Percentiles rank a stretch among this genome's conserved stretches.
Conservation (phyloP, 805 yeast genomes). For the Sugiyamaella floridensis region DNA sequence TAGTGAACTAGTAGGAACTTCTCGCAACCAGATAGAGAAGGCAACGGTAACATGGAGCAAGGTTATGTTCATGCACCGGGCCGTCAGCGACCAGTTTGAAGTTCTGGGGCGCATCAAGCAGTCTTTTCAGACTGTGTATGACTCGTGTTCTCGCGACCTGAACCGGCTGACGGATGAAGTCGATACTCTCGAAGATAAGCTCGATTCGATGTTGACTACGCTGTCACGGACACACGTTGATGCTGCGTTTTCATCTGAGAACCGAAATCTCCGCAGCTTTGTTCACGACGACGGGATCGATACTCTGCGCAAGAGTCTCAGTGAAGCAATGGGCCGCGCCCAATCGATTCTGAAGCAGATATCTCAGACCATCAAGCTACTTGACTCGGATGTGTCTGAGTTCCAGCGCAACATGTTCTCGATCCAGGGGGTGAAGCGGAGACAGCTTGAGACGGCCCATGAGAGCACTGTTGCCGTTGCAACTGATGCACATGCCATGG, state of each 20-base stretch:
- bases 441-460: slow-evolving; percentile 23
- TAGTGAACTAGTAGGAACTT: slow-evolving; percentile 34
- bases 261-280: slow-evolving; percentile 38
- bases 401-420: slow-evolving; percentile 11
- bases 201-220: slow-evolving; percentile 30
- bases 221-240: slow-evolving; percentile 37
- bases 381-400: slow-evolving; percentile 11
- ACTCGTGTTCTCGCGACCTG: slow-evolving; percentile 13
- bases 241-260: slow-evolving; percentile 22
- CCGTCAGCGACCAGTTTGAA: slow-evolving; percentile 43
- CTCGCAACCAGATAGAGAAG: slow-evolving; percentile 33
- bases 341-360: slow-evolving; percentile 9
- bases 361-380: slow-evolving; percentile 26
- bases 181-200: slow-evolving; percentile 26
- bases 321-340: slow-evolving; percentile 32
- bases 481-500: slow-evolving; percentile 58
- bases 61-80: slow-evolving; percentile 39
- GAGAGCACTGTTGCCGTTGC: slow-evolving; percentile 23
- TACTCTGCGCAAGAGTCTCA: slow-evolving; percentile 25
- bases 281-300: slow-evolving; percentile 39
- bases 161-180: slow-evolving; percentile 17
- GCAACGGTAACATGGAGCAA: slow-evolving; percentile 40
- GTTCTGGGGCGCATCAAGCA: slow-evolving; percentile 31
- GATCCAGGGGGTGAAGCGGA: slow-evolving; percentile 17
- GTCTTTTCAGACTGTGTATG: slow-evolving; percentile 21